Evolutionary conservation across 2,329 filamentous ascomycete genomes (phyloP).

Genomic region (Aciculosporium take): DNA sequence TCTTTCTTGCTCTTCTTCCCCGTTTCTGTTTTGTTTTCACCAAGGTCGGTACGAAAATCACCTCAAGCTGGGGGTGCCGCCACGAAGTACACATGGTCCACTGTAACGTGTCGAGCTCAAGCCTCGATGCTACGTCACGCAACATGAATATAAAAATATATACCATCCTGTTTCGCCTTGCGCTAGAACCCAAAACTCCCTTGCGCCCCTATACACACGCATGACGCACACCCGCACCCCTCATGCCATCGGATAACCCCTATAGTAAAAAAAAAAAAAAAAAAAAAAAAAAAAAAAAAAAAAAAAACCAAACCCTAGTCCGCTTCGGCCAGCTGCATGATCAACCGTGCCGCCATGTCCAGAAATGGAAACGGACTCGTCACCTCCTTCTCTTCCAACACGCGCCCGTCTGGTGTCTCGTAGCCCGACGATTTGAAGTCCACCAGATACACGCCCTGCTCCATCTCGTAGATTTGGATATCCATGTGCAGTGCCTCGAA

Average conservation of each 20-base stretch:
- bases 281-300: neutral
- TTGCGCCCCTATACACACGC: neutral
- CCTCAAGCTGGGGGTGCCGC: no score
- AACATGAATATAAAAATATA: neutral
- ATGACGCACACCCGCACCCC: neutral
- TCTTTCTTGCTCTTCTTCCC: neutral
- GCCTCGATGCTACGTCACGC: no score
- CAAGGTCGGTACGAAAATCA: no score
- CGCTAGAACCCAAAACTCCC: no score
- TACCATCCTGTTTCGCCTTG: no score
- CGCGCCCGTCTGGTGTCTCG: constrained; percentile 60
- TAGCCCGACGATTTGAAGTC: constrained; percentile 99
- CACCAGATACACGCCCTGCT: constrained; percentile 82
- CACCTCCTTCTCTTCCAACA: constrained; percentile 83
- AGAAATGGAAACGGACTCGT: constrained; percentile 92
- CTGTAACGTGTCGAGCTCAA: no score
- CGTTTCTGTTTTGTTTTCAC: no score
- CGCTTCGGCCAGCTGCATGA: constrained; percentile 81
- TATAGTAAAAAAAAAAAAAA: neutral
- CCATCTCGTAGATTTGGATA: constrained; percentile 91
- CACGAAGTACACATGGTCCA: no score
- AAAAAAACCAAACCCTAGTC: constrained; percentile 28
- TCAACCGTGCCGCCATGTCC: constrained; percentile 81
- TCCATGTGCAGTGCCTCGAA: constrained; percentile 89
- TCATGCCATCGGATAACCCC: no score